Conservation (phyloP, 345 rosid genomes). For the Clausena lansium region DNA sequence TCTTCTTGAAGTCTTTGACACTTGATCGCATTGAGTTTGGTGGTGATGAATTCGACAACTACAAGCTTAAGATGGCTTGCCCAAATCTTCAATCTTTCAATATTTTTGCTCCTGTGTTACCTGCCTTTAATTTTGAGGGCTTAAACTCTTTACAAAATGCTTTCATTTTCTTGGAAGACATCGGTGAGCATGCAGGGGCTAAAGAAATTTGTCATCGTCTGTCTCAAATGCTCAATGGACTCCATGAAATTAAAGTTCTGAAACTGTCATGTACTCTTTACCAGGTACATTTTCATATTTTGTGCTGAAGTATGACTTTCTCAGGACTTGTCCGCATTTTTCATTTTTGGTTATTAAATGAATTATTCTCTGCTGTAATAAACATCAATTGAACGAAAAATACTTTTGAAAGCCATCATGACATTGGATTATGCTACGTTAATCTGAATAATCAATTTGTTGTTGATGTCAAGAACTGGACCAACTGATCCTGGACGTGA, state of each 20-base stretch:
- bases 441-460: not conserved
- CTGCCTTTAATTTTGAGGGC: not conserved
- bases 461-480: not conserved
- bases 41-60: not conserved
- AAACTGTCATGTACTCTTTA: not conserved
- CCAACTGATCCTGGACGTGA: not conserved
- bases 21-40: not conserved
- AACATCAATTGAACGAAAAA: not conserved
- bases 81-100: slow-evolving; percentile 4
- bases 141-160: not conserved
- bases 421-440: too few relatives aligned
- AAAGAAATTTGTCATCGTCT: not conserved
- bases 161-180: not conserved
- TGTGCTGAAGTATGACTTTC: not conserved
- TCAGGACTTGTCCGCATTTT: not conserved
- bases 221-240: not conserved
- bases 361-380: too few relatives aligned
- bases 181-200: too few relatives aligned
- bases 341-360: too few relatives aligned
- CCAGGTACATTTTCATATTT: not conserved
- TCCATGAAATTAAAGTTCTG: not conserved
- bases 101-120: not conserved
- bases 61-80: not conserved
- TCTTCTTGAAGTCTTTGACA: not conserved
- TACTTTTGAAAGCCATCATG: too few relatives aligned